Base-by-base conservation (phyloP, 78 protist genomes). In the Protostelium mycophagum region DNA sequence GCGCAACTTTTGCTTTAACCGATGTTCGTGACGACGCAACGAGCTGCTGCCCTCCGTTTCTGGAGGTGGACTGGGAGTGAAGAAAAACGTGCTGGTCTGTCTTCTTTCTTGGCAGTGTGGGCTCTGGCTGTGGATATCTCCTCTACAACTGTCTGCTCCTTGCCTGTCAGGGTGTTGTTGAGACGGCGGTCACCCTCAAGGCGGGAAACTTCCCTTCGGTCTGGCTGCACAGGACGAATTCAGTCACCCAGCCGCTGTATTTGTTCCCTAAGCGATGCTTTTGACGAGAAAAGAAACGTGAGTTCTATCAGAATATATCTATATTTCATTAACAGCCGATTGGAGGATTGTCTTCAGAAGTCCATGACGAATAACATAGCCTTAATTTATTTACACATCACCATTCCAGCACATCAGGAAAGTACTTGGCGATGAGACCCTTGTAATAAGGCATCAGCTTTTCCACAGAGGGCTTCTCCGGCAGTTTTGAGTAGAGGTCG, bases 401-500 rank as follows among this genome's bases (percentile, higher is more conserved):
- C 94, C 94, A 92, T 35, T 35, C 88, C 51, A 92, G 38, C 28
- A 37, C 83, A 0, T 86, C 51, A 83, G 92, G 94, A 86, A 91
- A 86, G 89, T 96, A 96, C 87, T 96, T 95, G 35, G 90, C 84
- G 37, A 96, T 91, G 83, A 96, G 85, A 0, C 88, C 86, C 31
- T 90, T 90, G 87, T 96, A 96, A 83, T 95, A 96, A 23, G 95
- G 94, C 86, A 84, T 93, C 36, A 95, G 73, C 1, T 86, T 83
- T 85, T 93, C 95, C 85, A 87, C 93, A 85, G 90, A 87, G 0
- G 92, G 91, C 34, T 89, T 83, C 10, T 88, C 95, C 37, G 88
- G 86, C 35, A 87, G 83, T 86, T 97, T 97, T n/a, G 98, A 93
- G 85, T 97, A 97, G 38, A 97, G 95, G 84, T 97, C 98, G 88